Percentiles rank a stretch among this genome's conserved stretches.
Evolutionary conservation across 495 filamentous ascomycete species (phyloP).

Genomic region (Tetracladium setigerum): DNA sequence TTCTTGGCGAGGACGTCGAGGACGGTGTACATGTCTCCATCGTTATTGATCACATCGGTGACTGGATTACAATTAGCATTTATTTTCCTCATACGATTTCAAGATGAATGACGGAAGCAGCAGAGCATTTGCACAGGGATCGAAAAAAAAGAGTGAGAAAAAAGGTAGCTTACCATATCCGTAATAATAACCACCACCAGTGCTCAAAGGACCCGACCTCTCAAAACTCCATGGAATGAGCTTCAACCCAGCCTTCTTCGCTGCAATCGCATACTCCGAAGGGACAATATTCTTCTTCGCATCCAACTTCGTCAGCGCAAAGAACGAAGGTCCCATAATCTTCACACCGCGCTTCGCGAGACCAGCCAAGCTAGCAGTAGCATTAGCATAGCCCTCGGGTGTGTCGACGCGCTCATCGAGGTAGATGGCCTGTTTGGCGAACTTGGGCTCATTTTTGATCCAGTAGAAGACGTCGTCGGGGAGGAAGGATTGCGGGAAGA

Average conservation of each 20-base stretch:
- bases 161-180: conserved; percentile 26
- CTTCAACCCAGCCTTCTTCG: conserved; percentile 44
- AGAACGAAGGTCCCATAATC: conserved; percentile 35
- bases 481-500: conserved; percentile 54
- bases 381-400: conserved; percentile 31
- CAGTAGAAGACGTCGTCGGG: conserved; percentile 53
- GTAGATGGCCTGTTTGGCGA: conserved; percentile 48
- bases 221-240: conserved; percentile 58
- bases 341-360: conserved; percentile 36
- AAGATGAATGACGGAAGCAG: no score
- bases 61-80: no score
- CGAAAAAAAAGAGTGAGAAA: no score
- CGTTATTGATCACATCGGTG: conserved; percentile 38
- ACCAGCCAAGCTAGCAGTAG: conserved; percentile 39
- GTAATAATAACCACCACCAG: conserved; percentile 44
- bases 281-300: conserved; percentile 33
- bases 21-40: conserved; percentile 51
- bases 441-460: conserved; percentile 47
- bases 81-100: no score
- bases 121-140: no score
- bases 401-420: conserved; percentile 49
- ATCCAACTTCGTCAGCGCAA: conserved; percentile 29
- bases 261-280: conserved; percentile 34
- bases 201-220: conserved; percentile 41
- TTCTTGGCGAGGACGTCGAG: conserved; percentile 49